phyloP scores from a whole-genome alignment of 2,329 filamentous ascomycete genomes.

The Clarireedia paspali region DNA sequence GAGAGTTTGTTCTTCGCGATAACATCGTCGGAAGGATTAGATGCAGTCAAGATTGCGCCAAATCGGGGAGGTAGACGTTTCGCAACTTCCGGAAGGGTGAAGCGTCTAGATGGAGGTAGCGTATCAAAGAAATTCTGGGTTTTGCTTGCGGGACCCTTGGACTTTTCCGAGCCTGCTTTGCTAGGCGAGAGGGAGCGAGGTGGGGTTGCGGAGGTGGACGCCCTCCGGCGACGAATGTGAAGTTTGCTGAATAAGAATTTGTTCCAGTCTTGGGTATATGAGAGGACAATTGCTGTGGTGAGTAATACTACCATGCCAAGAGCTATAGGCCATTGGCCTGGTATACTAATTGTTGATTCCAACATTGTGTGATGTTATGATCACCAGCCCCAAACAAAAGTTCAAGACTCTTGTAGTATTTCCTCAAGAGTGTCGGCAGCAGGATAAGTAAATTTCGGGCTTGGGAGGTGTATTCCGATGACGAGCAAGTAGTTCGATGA shows the following conservation, averaged over 20 bases:
- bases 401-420: background rate
- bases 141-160: conserved; percentile 3
- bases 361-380: background rate
- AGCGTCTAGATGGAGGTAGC: conserved; percentile 26
- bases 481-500: too few species aligned
- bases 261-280: conserved; percentile 20
- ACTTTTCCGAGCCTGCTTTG: conserved; percentile 9
- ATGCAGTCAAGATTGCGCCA: conserved; percentile 13
- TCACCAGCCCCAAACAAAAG: background rate
- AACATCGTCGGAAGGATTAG: conserved; percentile 15
- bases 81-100: conserved; percentile 21
- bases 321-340: conserved; percentile 21
- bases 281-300: conserved; percentile 14
- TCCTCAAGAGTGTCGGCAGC: too few species aligned
- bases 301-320: conserved; percentile 21
- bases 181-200: conserved; percentile 26
- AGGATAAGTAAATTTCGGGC: too few species aligned
- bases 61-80: conserved; percentile 14
- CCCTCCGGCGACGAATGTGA: conserved; percentile 22
- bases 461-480: too few species aligned
- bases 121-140: conserved; percentile 4
- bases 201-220: conserved; percentile 27
- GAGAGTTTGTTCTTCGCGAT: conserved; percentile 19
- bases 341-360: conserved; percentile 7
- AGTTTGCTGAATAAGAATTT: conserved; percentile 20